Evolutionary conservation across 202 grass and related monocot genomes (phyloP), one percentile per base, ranked within the genome.

Genomic region (Dendrocalamus latiflorus): DNA sequence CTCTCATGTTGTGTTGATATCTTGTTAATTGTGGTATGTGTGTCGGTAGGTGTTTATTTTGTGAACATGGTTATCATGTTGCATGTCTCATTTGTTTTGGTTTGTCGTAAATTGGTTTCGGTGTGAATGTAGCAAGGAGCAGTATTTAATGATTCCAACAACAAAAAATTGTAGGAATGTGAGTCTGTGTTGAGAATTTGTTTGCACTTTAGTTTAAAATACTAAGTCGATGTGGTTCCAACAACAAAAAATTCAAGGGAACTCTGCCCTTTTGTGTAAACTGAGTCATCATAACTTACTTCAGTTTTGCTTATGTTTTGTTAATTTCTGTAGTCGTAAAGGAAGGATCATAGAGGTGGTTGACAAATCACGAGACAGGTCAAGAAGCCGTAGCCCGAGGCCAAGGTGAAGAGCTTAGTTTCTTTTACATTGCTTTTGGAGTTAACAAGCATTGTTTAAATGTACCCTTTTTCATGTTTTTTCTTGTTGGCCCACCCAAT

Each of bases 301-400:
- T 30, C 4, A 16, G 6, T 2, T 62, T 69, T 77, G 12, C 36
- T 20, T 65, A 65, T 43, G 55, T 83, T 64, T 24, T 70, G 15
- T 79, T 74, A 36, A 53, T 74, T 39, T 65, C 39, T 86, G 53
- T 82, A 93, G 91, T 57, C 88, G 70, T 4, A 93, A 88, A 84
- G 91, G 91, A 86, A 93, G 78, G 70, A 75, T 93, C 81, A 79
- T 44, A 72, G 91, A 93, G 78, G 86, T 2, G 9, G 53, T 65
- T 20, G 79, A 90, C 56, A 88, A 47, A 80, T 74, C 79, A 86
- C 33, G 4, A 48, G 90, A 89, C 30, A 93, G 80, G 59, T 93
- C 91, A 74, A 93, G 88, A 84, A 93, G 91, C 68, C 83, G 37
- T 42, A 93, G 91, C 81, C 91, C 91, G 64, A 83, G 79, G 60